These are phyloP conservation scores for Draba incana DNA, from an alignment of 345 rosid genomes.

Conservation along the genomic window DNA sequence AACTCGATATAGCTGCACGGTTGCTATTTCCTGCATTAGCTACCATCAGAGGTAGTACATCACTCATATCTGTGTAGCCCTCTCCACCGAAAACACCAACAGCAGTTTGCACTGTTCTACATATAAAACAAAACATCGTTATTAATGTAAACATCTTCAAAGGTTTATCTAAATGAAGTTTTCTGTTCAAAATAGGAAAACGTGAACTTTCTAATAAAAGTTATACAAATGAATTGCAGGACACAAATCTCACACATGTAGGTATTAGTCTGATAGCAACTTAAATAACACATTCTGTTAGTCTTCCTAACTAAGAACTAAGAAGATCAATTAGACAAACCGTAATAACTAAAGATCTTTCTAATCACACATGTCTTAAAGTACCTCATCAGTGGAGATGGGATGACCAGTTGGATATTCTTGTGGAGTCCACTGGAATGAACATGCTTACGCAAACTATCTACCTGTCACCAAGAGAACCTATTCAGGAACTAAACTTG, in stretches of 20 bases:
- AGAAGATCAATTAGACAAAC: too few species aligned
- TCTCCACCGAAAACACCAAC: conserved; percentile 97
- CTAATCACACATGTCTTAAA: conserved; percentile 18
- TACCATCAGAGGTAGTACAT: conserved; percentile 77
- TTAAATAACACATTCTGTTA: too few species aligned
- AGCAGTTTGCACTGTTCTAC: conserved; percentile 95
- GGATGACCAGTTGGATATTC: conserved; percentile 78
- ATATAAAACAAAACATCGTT: background rate
- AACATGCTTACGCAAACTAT: conserved; percentile 87
- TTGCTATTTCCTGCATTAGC: conserved; percentile 87
- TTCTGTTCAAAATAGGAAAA: too few species aligned
- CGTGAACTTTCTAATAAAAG: too few species aligned
- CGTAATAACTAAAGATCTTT: too few species aligned
- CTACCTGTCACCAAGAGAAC: conserved; percentile 59
- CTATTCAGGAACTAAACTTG: background rate
- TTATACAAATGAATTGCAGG: too few species aligned
- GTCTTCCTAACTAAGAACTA: too few species aligned
- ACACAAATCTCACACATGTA: too few species aligned
- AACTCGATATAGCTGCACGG: conserved; percentile 83
- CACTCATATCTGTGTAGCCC: conserved; percentile 64
- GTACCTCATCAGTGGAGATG: conserved; percentile 85
- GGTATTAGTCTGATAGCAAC: too few species aligned
- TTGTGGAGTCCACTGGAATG: conserved; percentile 68
- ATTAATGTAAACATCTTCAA: too few species aligned
- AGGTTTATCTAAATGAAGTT: too few species aligned